These are phyloP conservation scores for Fusarium illudens DNA, from an alignment of 2,329 filamentous ascomycete species.

Conservation along the genomic window DNA sequence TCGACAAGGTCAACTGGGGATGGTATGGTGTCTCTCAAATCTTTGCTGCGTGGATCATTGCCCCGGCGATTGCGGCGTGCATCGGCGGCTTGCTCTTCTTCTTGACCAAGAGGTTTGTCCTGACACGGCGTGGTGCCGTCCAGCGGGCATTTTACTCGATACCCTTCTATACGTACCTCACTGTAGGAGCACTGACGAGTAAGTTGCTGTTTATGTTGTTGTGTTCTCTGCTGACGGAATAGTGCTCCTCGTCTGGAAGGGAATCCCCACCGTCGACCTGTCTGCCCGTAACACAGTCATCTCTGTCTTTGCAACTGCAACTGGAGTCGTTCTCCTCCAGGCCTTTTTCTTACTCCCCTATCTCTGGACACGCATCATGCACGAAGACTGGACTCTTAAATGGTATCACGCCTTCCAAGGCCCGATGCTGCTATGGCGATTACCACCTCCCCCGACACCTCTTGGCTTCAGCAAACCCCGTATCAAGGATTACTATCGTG, in stretches of 20 bases:
- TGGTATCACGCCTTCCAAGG: slow-evolving; percentile 59
- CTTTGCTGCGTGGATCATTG: slow-evolving; percentile 51
- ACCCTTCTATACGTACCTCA: slow-evolving; percentile 51
- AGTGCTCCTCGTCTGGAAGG: slow-evolving; percentile 63
- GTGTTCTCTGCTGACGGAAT: background rate
- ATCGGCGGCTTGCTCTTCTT: slow-evolving; percentile 47
- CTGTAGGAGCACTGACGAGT: slow-evolving; percentile 48
- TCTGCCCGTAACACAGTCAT: slow-evolving; percentile 39
- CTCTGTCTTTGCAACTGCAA: slow-evolving; percentile 55
- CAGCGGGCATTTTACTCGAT: slow-evolving; percentile 48
- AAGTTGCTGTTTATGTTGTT: slow-evolving; percentile 1
- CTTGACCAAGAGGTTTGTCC: slow-evolving; percentile 46
- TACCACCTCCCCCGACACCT: slow-evolving; percentile 47
- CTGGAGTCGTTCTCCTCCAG: slow-evolving; percentile 53
- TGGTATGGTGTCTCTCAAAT: slow-evolving; percentile 50
- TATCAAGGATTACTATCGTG: slow-evolving; percentile 59
- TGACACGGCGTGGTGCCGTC: slow-evolving; percentile 43
- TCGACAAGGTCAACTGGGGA: slow-evolving; percentile 49
- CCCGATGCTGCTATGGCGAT: slow-evolving; percentile 54
- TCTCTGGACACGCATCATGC: slow-evolving; percentile 58
- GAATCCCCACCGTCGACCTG: slow-evolving; percentile 40
- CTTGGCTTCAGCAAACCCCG: slow-evolving; percentile 52
- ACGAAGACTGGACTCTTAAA: slow-evolving; percentile 61
- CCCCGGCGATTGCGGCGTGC: slow-evolving; percentile 46
- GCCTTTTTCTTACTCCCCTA: slow-evolving; percentile 62